Conservation (phyloP, 2,329 filamentous ascomycete species). For the Raffaelea ambrosiae region DNA sequence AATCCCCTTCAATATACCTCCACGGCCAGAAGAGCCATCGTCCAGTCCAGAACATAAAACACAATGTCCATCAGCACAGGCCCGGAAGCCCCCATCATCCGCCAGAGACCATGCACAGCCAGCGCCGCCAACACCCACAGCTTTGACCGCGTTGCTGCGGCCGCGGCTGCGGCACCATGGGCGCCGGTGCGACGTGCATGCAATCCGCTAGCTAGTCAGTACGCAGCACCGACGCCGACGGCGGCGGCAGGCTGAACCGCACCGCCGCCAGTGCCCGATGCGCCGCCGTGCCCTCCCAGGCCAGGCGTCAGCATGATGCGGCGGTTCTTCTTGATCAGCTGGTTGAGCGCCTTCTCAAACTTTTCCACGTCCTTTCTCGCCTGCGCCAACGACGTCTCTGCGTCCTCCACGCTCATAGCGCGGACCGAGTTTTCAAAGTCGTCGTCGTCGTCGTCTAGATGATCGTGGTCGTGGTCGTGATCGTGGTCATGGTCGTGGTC, state of each 20-base stretch:
- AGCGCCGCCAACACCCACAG: background rate
- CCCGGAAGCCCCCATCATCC: conserved; percentile 4
- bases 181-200: no score
- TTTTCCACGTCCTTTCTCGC: conserved; percentile 53
- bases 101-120: background rate
- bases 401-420: conserved; percentile 54
- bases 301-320: conserved; percentile 32
- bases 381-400: conserved; percentile 44
- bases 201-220: background rate
- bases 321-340: conserved; percentile 51
- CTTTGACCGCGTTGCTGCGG: background rate
- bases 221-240: background rate
- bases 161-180: background rate
- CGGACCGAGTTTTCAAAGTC: conserved; percentile 28
- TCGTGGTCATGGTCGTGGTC: background rate
- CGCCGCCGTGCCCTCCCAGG: no score
- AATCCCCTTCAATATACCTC: no score
- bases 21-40: background rate
- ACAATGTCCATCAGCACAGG: background rate
- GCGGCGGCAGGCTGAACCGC: background rate
- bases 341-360: conserved; percentile 53
- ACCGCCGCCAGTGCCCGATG: background rate
- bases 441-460: conserved; percentile 19
- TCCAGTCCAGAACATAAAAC: background rate
- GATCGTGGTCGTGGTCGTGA: conserved; percentile 5